phyloP scores from a whole-genome alignment of 805 yeast genomes.

The Pichia membranifaciens region DNA sequence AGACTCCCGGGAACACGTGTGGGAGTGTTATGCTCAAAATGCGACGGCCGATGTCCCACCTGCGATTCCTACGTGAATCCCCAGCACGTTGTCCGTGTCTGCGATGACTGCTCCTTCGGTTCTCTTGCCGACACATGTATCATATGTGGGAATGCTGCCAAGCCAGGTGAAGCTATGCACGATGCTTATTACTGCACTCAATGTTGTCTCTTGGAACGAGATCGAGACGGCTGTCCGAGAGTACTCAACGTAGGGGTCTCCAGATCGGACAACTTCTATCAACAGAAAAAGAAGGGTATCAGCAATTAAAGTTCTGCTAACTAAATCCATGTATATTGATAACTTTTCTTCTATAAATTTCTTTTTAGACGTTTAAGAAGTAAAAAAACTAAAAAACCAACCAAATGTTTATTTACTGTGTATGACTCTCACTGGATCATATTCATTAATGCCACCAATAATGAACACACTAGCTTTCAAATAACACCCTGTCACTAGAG shows the following conservation, averaged over 20 bases:
- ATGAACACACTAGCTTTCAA: too few relatives aligned
- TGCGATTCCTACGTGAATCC: slow-evolving; percentile 85
- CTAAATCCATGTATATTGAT: too few relatives aligned
- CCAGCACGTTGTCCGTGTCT: slow-evolving; percentile 57
- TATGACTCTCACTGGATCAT: too few relatives aligned
- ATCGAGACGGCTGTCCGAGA: slow-evolving; percentile 90
- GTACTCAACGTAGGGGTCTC: slow-evolving; percentile 77
- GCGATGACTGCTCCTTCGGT: slow-evolving; percentile 84
- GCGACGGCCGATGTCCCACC: slow-evolving; percentile 88
- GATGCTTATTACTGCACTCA: slow-evolving; percentile 83
- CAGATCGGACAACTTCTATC: slow-evolving; percentile 59
- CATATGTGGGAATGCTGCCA: slow-evolving; percentile 52
- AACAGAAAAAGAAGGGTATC: slow-evolving; percentile 38
- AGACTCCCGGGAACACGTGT: slow-evolving; percentile 72
- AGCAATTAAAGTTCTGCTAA: too few relatives aligned
- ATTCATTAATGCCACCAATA: slow-evolving; percentile 6
- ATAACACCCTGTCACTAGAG: too few relatives aligned
- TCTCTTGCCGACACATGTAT: slow-evolving; percentile 60
- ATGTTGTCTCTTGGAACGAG: slow-evolving; percentile 72
- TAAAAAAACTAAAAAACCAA: too few relatives aligned
- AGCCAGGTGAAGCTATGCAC: slow-evolving; percentile 41
- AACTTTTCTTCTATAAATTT: too few relatives aligned
- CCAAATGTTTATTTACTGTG: too few relatives aligned
- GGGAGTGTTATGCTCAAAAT: slow-evolving; percentile 73
- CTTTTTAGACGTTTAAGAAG: too few relatives aligned